phyloP scores from a whole-genome alignment of 345 rosid species.

The Crucihimalaya himalaica region DNA sequence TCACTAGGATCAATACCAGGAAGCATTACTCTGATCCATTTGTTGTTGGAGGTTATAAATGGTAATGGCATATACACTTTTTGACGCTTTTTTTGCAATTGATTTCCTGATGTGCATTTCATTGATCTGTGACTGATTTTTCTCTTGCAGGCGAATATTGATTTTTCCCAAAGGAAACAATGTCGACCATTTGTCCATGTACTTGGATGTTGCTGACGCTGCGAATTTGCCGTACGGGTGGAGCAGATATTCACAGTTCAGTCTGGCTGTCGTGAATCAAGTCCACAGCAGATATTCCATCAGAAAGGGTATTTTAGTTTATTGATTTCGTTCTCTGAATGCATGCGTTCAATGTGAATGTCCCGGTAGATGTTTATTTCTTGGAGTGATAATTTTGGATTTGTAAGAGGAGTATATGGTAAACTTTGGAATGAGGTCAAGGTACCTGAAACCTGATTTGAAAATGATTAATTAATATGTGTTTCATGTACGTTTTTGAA shows the following conservation, averaged over 20 bases:
- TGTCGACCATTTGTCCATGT: constrained; percentile 95
- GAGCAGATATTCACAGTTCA: constrained; percentile 94
- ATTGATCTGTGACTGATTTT: constrained; percentile 18
- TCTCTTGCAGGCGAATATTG: constrained; percentile 67
- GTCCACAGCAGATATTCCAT: constrained; percentile 58
- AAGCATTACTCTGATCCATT: constrained; percentile 84
- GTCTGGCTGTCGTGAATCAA: constrained; percentile 85
- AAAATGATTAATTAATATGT: not conserved
- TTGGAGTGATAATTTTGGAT: not conserved
- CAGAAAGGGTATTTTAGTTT: constrained; percentile 65
- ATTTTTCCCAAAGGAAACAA: constrained; percentile 95
- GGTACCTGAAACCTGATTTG: constrained; percentile 10
- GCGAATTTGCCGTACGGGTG: constrained; percentile 76
- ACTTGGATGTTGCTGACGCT: constrained; percentile 92
- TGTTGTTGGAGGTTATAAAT: constrained; percentile 76
- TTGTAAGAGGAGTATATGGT: constrained; percentile 3
- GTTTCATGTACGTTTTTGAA: constrained; percentile 6
- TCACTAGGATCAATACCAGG: constrained; percentile 73
- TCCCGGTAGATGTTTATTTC: not conserved
- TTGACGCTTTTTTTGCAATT: not conserved
- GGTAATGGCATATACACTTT: constrained; percentile 47
- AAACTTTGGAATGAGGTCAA: constrained; percentile 2
- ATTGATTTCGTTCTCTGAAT: not conserved
- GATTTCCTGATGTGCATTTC: not conserved
- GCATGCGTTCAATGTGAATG: not conserved